Conservation (phyloP, 306 rosid genomes). For the Mimosa pudica region DNA sequence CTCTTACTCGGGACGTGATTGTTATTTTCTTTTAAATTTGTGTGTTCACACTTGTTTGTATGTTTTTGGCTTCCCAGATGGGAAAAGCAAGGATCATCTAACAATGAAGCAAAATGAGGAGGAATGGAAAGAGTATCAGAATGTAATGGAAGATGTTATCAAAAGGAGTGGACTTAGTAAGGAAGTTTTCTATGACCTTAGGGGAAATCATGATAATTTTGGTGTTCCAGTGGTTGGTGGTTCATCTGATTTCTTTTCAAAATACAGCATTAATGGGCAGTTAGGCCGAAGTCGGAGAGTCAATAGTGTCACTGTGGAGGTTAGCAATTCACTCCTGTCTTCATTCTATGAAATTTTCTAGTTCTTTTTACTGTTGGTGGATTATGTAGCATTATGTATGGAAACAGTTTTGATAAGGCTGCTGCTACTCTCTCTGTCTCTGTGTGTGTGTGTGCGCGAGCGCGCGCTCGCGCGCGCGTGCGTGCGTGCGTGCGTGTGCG, state of each 20-base stretch:
- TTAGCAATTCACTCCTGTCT: constrained; percentile 37
- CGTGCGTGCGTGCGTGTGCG: no score
- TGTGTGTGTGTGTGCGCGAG: no score
- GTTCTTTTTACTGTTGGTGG: constrained; percentile 4
- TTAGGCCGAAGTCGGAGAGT: constrained; percentile 61
- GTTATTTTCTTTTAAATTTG: not conserved
- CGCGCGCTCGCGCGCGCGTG: no score
- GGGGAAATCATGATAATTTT: constrained; percentile 91
- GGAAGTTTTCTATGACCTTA: constrained; percentile 70
- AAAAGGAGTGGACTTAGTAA: constrained; percentile 66
- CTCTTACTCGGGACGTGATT: no score
- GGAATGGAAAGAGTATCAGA: constrained; percentile 83
- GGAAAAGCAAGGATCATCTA: constrained; percentile 84
- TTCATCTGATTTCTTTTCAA: constrained; percentile 80
- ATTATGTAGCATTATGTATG: not conserved
- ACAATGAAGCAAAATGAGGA: constrained; percentile 88
- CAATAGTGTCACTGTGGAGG: constrained; percentile 84
- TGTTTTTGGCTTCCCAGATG: constrained; percentile 51
- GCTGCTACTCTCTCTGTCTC: no score
- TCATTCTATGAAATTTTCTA: constrained; percentile 24
- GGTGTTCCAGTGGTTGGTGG: constrained; percentile 78
- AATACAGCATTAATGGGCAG: constrained; percentile 78
- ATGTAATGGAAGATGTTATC: constrained; percentile 65
- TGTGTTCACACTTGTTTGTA: constrained; percentile 4
- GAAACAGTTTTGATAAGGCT: no score